Base-by-base conservation (phyloP, 306 rosid species). In the Cyamopsis tetragonoloba region DNA sequence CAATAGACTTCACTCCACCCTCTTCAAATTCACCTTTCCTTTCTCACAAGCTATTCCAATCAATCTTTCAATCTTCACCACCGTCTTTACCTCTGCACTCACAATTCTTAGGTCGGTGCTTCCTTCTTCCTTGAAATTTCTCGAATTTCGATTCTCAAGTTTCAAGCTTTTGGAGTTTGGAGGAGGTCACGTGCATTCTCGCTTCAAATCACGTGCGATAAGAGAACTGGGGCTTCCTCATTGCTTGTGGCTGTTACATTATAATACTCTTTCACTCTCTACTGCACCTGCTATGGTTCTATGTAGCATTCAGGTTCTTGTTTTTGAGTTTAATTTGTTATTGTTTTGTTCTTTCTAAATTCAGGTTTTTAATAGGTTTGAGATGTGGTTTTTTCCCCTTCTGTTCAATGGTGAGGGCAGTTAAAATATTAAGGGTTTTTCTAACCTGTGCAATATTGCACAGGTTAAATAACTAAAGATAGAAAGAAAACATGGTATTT, bases 291-390 rank as follows among this genome's bases (percentile, higher is more conserved):
- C 43, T 66, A 0, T 7, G 50, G 9, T 64, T 24, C 14, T 35
- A n/a, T n/a, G n/a, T n/a, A 47, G n/a, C 22, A 2, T 42, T 72
- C 76, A 59, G 75, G 68, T 75, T 65, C 56, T 61, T 66, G 4
- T 47, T 66, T 66, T 14, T 11, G 39, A 10, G 43, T 26, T 20
- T 11, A 69, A 10, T 26, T 56, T 51, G 41, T 38, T 15, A 0
- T 31, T 8, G 17, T 49, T 49, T 30, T 13, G n/a, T n/a, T n/a
- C n/a, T n/a, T n/a, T n/a, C n/a, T n/a, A n/a, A n/a, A n/a, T n/a
- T n/a, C 38, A 7, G 28, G 49, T 51, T 53, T 54, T 62, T 19
- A 18, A 38, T 9, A 50, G 62, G 17, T 38, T n/a, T n/a, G n/a
- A n/a, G 22, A 7, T 61, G 12, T n/a, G 7, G 7, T 19, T 53